A percentile compares a stretch with the other conserved stretches of the same genome.
These are phyloP conservation scores for Dendrocalamus latiflorus DNA, from an alignment of 202 grass and related monocot genomes.

Conservation along the genomic window DNA sequence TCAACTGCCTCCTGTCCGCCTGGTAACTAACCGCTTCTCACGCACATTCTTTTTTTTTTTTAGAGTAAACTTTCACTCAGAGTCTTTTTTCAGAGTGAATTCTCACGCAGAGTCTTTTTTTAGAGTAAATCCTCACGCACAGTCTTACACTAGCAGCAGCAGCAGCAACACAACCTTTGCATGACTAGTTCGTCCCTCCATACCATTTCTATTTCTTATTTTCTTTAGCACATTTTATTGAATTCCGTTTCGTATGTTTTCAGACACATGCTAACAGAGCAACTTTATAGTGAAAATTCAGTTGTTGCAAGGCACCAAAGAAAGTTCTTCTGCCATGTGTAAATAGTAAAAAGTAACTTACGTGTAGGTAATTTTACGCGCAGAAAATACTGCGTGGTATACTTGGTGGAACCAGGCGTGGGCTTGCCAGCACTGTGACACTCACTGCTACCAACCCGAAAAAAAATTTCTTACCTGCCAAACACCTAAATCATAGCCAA, in stretches of 20 bases:
- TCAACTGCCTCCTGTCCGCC: no score
- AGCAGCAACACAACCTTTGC: no score
- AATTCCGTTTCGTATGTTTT: background rate
- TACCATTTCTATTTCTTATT: background rate
- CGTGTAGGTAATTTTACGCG: background rate
- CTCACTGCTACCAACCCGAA: no score
- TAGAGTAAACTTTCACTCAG: no score
- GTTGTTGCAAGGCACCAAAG: background rate
- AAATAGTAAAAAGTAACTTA: background rate
- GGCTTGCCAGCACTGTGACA: background rate
- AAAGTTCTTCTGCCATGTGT: background rate
- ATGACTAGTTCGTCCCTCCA: background rate
- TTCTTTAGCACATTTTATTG: background rate
- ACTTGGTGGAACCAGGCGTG: constrained; percentile 3
- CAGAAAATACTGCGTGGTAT: background rate
- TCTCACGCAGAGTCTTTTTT: no score
- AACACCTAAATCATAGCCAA: no score
- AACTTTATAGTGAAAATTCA: background rate
- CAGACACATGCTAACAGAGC: background rate
- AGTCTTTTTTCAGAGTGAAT: no score
- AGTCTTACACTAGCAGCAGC: no score
- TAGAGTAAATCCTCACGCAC: no score
- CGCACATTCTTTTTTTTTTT: no score
- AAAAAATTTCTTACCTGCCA: no score
- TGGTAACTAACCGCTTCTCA: no score